Conservation (phyloP, 2,329 filamentous ascomycete species). For the Ophiostoma triangulosporum region DNA sequence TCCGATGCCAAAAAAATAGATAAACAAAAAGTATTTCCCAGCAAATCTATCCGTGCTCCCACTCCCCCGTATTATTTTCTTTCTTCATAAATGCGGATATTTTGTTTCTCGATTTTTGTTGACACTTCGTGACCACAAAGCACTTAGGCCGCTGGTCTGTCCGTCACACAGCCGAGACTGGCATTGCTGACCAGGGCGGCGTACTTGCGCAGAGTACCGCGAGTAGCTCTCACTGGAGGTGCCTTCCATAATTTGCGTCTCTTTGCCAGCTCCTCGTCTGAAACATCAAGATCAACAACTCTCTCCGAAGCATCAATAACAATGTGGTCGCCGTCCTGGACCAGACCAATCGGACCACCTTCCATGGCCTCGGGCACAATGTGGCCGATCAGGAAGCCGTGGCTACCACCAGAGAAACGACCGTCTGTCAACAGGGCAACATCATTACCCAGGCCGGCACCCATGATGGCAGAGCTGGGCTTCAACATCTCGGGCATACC, state of each 20-base stretch:
- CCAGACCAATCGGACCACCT: conserved; percentile 71
- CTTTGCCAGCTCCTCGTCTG: conserved; percentile 47
- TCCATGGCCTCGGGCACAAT: conserved; percentile 79
- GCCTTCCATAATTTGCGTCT: conserved; percentile 48
- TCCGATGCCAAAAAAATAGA: background rate
- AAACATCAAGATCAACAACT: conserved; percentile 52
- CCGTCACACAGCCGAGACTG: conserved; percentile 46
- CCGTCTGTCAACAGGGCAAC: conserved; percentile 63
- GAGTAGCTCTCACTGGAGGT: conserved; percentile 42
- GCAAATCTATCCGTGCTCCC: background rate
- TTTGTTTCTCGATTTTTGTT: conserved; percentile 2
- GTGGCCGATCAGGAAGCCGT: conserved; percentile 80
- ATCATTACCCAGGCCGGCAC: conserved; percentile 65
- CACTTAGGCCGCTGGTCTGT: conserved; percentile 15
- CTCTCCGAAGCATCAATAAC: conserved; percentile 70
- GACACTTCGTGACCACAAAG: background rate
- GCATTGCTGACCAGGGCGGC: conserved; percentile 45
- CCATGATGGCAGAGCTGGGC: conserved; percentile 87
- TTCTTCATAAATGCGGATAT: background rate
- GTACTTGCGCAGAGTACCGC: conserved; percentile 60
- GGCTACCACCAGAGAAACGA: conserved; percentile 66
- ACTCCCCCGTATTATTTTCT: background rate
- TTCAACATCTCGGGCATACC: conserved; percentile 95
- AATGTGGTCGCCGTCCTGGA: conserved; percentile 68
- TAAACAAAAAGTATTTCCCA: background rate